Percentiles rank a stretch among this genome's conserved stretches.
phyloP scores from a whole-genome alignment of 2,329 filamentous ascomycete species.

The Penicillium paneum region DNA sequence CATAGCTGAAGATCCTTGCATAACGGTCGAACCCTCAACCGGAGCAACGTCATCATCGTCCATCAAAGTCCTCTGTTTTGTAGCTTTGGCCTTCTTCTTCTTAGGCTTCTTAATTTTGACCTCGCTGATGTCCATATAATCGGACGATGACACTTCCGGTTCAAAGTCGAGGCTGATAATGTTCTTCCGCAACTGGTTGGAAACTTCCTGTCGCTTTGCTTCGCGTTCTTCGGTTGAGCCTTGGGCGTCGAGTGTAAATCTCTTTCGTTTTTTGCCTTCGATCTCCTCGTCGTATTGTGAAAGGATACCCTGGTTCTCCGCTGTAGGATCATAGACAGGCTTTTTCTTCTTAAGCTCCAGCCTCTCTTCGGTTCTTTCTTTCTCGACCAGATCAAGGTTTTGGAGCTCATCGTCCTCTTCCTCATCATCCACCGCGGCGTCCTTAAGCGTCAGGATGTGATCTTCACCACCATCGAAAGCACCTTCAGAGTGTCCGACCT shows the following conservation, averaged over 20 bases:
- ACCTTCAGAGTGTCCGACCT: conserved; percentile 81
- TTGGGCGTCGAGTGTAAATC: conserved; percentile 78
- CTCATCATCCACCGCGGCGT: conserved; percentile 78
- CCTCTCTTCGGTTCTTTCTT: conserved; percentile 56
- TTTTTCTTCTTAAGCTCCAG: conserved; percentile 87
- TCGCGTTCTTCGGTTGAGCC: conserved; percentile 65
- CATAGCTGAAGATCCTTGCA: conserved; percentile 58
- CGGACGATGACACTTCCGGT: conserved; percentile 66
- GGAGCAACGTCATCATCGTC: conserved; percentile 59
- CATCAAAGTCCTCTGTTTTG: conserved; percentile 61
- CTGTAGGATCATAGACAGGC: conserved; percentile 80
- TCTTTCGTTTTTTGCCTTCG: conserved; percentile 80
- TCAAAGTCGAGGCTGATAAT: conserved; percentile 73
- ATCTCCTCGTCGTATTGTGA: conserved; percentile 97
- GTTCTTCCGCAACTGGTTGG: conserved; percentile 63
- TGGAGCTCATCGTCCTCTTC: conserved; percentile 83
- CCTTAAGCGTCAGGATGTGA: conserved; percentile 91
- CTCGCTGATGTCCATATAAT: conserved; percentile 82
- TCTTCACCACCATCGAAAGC: conserved; percentile 77
- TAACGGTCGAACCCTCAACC: conserved; percentile 31
- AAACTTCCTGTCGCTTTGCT: conserved; percentile 51
- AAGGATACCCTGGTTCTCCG: conserved; percentile 66
- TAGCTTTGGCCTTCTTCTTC: conserved; percentile 75
- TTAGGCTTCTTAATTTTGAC: conserved; percentile 94
- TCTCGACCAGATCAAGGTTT: conserved; percentile 42